phyloP scores from a whole-genome alignment of 75 land plant genomes.

The Ceratopteris richardii region DNA sequence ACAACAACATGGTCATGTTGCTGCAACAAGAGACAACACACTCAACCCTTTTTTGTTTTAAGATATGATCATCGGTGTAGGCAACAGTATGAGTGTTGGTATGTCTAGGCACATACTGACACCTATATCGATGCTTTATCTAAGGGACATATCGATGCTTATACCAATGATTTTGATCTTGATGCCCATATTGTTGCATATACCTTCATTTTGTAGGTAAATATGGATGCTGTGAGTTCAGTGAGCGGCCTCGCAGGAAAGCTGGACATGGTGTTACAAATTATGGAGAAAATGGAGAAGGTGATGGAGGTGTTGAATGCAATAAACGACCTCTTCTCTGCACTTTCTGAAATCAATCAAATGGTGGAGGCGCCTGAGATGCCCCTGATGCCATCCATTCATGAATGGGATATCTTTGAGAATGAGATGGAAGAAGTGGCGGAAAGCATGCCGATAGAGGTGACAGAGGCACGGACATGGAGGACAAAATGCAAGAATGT shows the following conservation, averaged over 20 bases:
- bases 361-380: conserved; percentile 1
- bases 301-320: not conserved
- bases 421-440: conserved; percentile 7
- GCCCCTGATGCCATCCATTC: conserved; percentile 2
- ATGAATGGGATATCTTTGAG: conserved; percentile 5
- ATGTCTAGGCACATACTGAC: no score
- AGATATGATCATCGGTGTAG: no score
- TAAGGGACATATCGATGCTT: no score
- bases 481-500: conserved; percentile 5
- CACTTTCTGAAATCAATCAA: not conserved
- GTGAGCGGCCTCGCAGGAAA: not conserved
- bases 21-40: no score
- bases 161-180: no score
- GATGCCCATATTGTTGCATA: no score
- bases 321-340: not conserved
- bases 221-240: conserved; percentile 9
- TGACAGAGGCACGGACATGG: not conserved
- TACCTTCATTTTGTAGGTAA: no score
- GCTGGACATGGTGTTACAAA: not conserved
- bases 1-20: no score
- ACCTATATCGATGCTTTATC: no score
- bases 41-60: no score
- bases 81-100: no score
- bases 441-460: conserved; percentile 1
- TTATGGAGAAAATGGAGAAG: not conserved